Evolutionary conservation across 1,139 yeast genomes (phyloP), one percentile per base, ranked within the genome.

Genomic region (Yamadazyma triangularis): DNA sequence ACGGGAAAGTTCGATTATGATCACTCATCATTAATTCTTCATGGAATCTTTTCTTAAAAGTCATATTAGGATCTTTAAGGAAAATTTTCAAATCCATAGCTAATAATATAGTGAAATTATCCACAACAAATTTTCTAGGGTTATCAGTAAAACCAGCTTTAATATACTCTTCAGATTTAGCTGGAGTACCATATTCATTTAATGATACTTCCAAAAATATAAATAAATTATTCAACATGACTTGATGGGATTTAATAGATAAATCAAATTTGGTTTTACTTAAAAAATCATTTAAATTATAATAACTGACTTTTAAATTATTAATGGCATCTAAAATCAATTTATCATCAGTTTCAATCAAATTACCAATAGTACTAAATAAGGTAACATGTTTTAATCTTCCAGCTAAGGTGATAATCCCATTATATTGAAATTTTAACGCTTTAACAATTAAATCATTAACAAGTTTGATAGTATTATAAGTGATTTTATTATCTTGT

Each of bases 11-110:
- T 42, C 68, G 51, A 32, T 52, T 44, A 38, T 65, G 70, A 41
- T 65, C 66, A 41, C 70, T 64, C 59, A 58, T 55, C 67, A 77
- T 67, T 35, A 74, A 59, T 42, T 77, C 81, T 48, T 78, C 82
- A 39, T 73, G 77, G 48, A 71, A 72, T 28, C 66, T 56, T 53
- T 78, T 78, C 36, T 73, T 74, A 50, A 77, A 75, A 0, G 77
- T 58, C 51, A 73, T 70, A 49, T 75, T 75, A 9, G 79, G 70
- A 44, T 69, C 76, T 39, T 70, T 70, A 27, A 77, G 56, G 47
- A 74, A 73, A 30, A 71, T 63, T 45, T 69, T 61, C 36, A 75
- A 56, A 45, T 74, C 77, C 63, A 74, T 63, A 9, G 77, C 66
- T 34, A 62, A 50, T 41, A 65, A 53, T 31, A 67, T 46, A 29